These are phyloP conservation scores for Centaurea solstitialis DNA, from an alignment of 129 eudicot genomes.

Conservation along the genomic window DNA sequence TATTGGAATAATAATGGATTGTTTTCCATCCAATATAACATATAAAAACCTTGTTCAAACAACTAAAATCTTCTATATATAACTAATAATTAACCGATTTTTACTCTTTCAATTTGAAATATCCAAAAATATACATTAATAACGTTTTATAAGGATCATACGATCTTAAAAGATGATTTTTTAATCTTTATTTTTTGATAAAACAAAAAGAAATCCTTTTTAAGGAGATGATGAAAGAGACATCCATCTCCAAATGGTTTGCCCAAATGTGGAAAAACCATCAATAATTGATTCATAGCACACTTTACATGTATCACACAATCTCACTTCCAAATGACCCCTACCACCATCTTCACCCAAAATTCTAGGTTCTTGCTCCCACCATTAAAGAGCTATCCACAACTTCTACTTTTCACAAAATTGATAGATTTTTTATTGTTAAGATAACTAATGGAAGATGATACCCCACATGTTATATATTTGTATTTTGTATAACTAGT, in stretches of 20 bases:
- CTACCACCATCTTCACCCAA: constrained; percentile 28
- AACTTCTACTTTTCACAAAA: neutral
- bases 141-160: neutral
- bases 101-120: too few relatives aligned
- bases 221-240: neutral
- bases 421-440: neutral
- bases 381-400: constrained; percentile 17
- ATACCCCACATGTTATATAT: neutral
- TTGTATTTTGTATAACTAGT: neutral
- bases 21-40: neutral
- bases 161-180: neutral
- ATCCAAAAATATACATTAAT: neutral
- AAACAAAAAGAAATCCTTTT: neutral
- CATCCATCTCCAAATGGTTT: constrained; percentile 26
- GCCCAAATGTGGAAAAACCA: constrained; percentile 20
- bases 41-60: neutral
- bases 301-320: constrained; percentile 29
- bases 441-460: neutral
- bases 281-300: constrained; percentile 19
- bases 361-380: constrained; percentile 4
- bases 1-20: neutral
- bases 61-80: too few relatives aligned
- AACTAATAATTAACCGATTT: too few relatives aligned
- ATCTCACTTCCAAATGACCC: constrained; percentile 32
- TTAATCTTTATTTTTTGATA: neutral